Evolutionary conservation across 1,284 basidiomycete species (phyloP).

Genomic region (Earliella scabrosa): DNA sequence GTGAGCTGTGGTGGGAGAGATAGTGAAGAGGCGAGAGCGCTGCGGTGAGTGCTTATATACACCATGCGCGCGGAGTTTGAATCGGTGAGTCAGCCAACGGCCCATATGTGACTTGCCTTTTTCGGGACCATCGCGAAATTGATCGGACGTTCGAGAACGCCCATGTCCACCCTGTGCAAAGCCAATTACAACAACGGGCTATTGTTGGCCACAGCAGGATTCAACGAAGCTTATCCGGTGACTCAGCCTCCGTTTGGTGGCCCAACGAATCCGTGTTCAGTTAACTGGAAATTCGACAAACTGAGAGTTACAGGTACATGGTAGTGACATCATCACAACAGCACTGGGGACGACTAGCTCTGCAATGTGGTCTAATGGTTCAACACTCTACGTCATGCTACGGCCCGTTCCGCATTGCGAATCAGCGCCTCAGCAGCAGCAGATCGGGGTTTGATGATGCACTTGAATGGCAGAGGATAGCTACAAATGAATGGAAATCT

Average conservation of each 20-base stretch:
- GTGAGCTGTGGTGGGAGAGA: slow-evolving; percentile 13
- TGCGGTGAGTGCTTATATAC: slow-evolving; percentile 24
- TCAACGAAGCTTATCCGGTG: too few relatives aligned
- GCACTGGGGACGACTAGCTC: not conserved
- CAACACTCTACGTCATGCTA: not conserved
- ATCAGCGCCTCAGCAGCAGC: not conserved
- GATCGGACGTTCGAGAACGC: slow-evolving; percentile 19
- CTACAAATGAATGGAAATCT: not conserved
- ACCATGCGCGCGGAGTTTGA: slow-evolving; percentile 22
- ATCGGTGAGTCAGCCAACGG: slow-evolving; percentile 26
- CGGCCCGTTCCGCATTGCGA: not conserved
- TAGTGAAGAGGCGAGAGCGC: slow-evolving; percentile 3
- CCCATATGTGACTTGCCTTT: slow-evolving; percentile 8
- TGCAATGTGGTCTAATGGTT: not conserved
- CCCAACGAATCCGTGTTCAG: not conserved
- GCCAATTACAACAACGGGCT: not conserved
- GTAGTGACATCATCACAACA: not conserved
- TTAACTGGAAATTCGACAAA: not conserved
- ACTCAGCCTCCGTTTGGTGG: too few relatives aligned
- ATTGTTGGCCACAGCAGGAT: too few relatives aligned
- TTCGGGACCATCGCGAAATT: slow-evolving; percentile 13
- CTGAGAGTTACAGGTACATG: too few relatives aligned
- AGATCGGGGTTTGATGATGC: slow-evolving; percentile 7
- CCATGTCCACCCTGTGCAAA: not conserved
- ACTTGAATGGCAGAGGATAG: slow-evolving; percentile 8